Conservation (phyloP, 2,329 filamentous ascomycete species). For the Neodidymelliopsis sp. region DNA sequence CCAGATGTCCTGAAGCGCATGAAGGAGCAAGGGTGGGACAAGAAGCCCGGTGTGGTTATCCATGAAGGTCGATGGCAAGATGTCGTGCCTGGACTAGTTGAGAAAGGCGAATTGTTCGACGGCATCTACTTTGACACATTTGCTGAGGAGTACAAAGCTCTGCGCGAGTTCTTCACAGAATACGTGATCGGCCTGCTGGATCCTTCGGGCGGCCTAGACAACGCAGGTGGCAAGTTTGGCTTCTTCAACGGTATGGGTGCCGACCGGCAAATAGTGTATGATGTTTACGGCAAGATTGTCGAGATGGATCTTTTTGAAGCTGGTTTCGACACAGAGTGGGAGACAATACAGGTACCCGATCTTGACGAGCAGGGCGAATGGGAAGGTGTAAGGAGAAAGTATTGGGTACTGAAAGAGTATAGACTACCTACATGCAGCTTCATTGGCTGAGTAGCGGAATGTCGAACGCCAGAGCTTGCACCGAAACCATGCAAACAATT, state of each 20-base stretch:
- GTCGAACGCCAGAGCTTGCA: constrained; percentile 14
- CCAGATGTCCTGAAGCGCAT: constrained; percentile 56
- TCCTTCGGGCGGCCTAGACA: constrained; percentile 50
- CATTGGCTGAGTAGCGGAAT: constrained; percentile 61
- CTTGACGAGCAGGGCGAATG: constrained; percentile 78
- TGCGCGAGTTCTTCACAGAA: constrained; percentile 88
- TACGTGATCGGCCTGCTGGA: constrained; percentile 82
- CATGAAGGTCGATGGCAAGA: constrained; percentile 61
- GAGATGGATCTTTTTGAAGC: constrained; percentile 91
- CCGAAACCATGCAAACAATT: not conserved
- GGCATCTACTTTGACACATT: constrained; percentile 95
- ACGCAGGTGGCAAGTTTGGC: constrained; percentile 63
- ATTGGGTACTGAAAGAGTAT: constrained; percentile 87
- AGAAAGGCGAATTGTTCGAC: constrained; percentile 54
- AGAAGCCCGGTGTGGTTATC: constrained; percentile 57
- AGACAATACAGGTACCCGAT: constrained; percentile 75
- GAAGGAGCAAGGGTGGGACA: constrained; percentile 56
- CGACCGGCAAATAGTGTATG: constrained; percentile 91
- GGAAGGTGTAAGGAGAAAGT: constrained; percentile 85
- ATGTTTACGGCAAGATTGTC: constrained; percentile 89
- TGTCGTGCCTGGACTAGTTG: constrained; percentile 54
- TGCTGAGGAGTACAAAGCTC: constrained; percentile 87
- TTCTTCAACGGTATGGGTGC: constrained; percentile 84
- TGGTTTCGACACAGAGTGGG: constrained; percentile 89
- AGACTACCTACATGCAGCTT: constrained; percentile 77